These are phyloP conservation scores for Strobilomyces dryophilus DNA, from an alignment of 768 basidiomycete species.

Conservation along the genomic window DNA sequence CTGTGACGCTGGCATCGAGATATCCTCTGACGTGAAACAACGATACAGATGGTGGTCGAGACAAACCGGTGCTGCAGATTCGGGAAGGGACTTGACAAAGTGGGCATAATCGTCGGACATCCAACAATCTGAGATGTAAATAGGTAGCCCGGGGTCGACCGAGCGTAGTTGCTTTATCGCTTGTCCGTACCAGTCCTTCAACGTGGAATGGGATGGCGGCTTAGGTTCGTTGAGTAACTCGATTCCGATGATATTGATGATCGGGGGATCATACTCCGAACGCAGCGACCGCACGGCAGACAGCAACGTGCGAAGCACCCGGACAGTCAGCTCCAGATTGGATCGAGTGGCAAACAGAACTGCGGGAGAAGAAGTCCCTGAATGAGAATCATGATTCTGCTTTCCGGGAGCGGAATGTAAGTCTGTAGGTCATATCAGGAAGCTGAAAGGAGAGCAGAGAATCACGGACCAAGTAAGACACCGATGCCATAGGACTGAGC, in stretches of 20 bases:
- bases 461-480: slow-evolving; percentile 58
- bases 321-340: slow-evolving; percentile 45
- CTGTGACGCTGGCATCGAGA: slow-evolving; percentile 44
- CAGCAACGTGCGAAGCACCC: slow-evolving; percentile 44
- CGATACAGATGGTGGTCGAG: slow-evolving; percentile 84
- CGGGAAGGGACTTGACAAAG: slow-evolving; percentile 40
- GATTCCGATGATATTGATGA: slow-evolving; percentile 49
- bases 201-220: slow-evolving; percentile 42
- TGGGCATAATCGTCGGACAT: slow-evolving; percentile 58
- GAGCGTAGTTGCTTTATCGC: slow-evolving; percentile 51
- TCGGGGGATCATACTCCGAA: slow-evolving; percentile 39
- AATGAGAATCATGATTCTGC: slow-evolving; percentile 66
- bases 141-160: slow-evolving; percentile 53
- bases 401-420: slow-evolving; percentile 74
- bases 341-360: slow-evolving; percentile 46
- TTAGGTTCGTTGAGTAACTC: slow-evolving; percentile 60
- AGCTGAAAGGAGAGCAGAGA: slow-evolving; percentile 7
- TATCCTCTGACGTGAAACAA: slow-evolving; percentile 67
- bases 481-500: slow-evolving; percentile 61
- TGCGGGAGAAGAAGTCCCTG: slow-evolving; percentile 50
- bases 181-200: slow-evolving; percentile 61
- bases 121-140: slow-evolving; percentile 80
- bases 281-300: slow-evolving; percentile 41
- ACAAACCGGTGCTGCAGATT: slow-evolving; percentile 42
- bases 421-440: slow-evolving; percentile 40